Evolutionary conservation across 2,329 filamentous ascomycete species (phyloP).

Genomic region (Paramyrothecium sp.): DNA sequence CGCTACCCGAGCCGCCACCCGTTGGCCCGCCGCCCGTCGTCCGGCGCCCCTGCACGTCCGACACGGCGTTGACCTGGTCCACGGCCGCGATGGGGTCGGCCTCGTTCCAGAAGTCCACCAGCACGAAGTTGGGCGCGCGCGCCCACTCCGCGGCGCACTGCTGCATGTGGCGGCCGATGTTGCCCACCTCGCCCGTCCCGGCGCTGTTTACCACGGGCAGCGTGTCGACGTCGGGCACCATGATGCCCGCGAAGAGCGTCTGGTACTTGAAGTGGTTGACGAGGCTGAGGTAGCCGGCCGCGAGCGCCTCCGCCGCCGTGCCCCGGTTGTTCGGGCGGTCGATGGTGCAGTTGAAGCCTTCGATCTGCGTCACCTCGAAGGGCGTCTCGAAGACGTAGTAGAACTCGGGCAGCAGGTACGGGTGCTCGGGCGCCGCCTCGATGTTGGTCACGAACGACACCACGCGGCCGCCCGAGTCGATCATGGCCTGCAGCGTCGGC

Average conservation of each 20-base stretch:
- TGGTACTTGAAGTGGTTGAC: slow-evolving; percentile 80
- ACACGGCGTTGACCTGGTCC: slow-evolving; percentile 63
- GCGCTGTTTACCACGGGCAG: slow-evolving; percentile 66
- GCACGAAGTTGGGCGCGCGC: slow-evolving; percentile 66
- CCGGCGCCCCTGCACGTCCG: slow-evolving; percentile 32
- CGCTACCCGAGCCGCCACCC: slow-evolving; percentile 15
- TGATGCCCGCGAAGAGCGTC: slow-evolving; percentile 49
- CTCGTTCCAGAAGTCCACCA: slow-evolving; percentile 79
- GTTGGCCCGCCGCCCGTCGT: slow-evolving; percentile 6
- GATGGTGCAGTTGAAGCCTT: slow-evolving; percentile 71
- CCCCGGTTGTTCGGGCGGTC: slow-evolving; percentile 59
- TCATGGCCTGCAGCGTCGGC: slow-evolving; percentile 72
- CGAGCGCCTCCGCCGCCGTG: slow-evolving; percentile 50
- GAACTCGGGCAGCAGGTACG: slow-evolving; percentile 65
- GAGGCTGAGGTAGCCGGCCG: slow-evolving; percentile 63
- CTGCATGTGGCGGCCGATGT: slow-evolving; percentile 51
- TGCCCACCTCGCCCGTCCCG: slow-evolving; percentile 49
- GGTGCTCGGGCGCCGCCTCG: slow-evolving; percentile 35
- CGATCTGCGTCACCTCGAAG: slow-evolving; percentile 60
- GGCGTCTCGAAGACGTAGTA: slow-evolving; percentile 70
- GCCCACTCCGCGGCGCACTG: slow-evolving; percentile 58
- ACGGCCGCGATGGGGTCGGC: slow-evolving; percentile 68
- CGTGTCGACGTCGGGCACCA: slow-evolving; percentile 59
- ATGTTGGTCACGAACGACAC: slow-evolving; percentile 67
- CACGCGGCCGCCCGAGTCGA: slow-evolving; percentile 61